Percentiles rank a stretch among this genome's conserved stretches.
Conservation (phyloP, 495 filamentous ascomycete species). For the Tuber calosporum region DNA sequence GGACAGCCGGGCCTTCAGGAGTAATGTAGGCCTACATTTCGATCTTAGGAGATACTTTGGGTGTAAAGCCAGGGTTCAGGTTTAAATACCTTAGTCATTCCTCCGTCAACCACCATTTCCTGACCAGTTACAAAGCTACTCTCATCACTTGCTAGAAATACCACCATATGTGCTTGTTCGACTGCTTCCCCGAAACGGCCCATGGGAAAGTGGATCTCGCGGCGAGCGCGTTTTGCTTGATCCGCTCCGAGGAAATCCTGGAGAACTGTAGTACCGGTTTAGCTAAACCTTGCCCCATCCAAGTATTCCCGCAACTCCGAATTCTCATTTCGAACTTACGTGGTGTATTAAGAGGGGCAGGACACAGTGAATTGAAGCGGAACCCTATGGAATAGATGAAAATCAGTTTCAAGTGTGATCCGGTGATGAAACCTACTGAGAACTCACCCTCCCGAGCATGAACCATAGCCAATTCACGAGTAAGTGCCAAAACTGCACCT, state of each 20-base stretch:
- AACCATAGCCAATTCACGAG: conserved; percentile 72
- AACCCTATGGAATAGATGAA: conserved; percentile 43
- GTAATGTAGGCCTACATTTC: conserved; percentile 71
- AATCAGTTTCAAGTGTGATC: conserved; percentile 1
- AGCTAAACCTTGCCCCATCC: not conserved
- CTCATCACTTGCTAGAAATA: conserved; percentile 93
- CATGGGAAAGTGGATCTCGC: conserved; percentile 89
- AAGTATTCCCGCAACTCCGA: not conserved
- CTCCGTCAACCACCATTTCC: conserved; percentile 95
- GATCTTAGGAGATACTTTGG: not conserved
- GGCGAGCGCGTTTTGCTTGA: conserved; percentile 67
- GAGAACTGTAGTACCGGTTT: conserved; percentile 50
- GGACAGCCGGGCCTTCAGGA: conserved; percentile 66
- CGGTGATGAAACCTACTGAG: too few relatives aligned
- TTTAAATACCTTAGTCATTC: conserved; percentile 67
- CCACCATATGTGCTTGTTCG: conserved; percentile 86
- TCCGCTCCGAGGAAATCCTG: conserved; percentile 96
- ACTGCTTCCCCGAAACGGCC: conserved; percentile 95
- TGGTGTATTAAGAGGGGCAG: conserved; percentile 78
- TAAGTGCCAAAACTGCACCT: conserved; percentile 83
- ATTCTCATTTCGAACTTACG: conserved; percentile 18
- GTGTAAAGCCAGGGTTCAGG: not conserved
- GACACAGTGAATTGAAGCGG: conserved; percentile 87
- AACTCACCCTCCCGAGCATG: conserved; percentile 67
- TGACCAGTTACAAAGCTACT: conserved; percentile 86